A percentile compares a stretch with the other conserved stretches of the same genome.
Conservation (phyloP, 352 stramenopile species). For the Pythium myriotylum region DNA sequence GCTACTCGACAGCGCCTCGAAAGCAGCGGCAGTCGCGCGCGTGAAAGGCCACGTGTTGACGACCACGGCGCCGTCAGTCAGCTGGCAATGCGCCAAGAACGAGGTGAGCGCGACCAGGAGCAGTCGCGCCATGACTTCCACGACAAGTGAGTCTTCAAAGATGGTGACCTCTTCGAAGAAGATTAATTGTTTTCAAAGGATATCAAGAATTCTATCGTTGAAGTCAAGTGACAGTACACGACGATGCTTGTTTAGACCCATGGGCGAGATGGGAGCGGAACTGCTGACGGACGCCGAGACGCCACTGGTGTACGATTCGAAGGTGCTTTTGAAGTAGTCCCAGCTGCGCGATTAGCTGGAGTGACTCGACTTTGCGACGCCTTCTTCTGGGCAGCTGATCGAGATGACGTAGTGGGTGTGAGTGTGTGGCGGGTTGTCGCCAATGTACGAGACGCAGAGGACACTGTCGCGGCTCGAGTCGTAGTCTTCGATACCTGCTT, state of each 20-base stretch:
- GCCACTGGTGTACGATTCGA: background rate
- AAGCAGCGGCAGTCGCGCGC: slow-evolving; percentile 66
- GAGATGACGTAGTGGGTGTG: background rate
- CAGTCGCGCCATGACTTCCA: background rate
- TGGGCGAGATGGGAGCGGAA: slow-evolving; percentile 9
- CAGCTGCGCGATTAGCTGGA: background rate
- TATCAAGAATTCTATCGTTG: too few species aligned
- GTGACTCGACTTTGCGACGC: background rate
- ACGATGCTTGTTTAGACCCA: slow-evolving; percentile 9
- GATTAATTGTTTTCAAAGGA: too few species aligned
- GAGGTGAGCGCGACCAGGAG: background rate
- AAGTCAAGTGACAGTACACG: too few species aligned
- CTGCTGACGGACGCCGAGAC: slow-evolving; percentile 12
- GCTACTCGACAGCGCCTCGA: slow-evolving; percentile 39
- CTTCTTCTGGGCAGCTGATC: background rate
- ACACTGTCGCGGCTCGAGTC: slow-evolving; percentile 14
- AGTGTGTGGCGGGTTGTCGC: slow-evolving; percentile 5
- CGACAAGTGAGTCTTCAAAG: too few species aligned
- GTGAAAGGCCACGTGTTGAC: slow-evolving; percentile 88
- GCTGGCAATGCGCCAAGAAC: background rate
- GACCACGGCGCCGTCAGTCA: slow-evolving; percentile 44
- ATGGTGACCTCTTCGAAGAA: too few species aligned
- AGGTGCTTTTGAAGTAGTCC: background rate
- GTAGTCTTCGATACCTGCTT: background rate
- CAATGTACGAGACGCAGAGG: slow-evolving; percentile 18